These are phyloP conservation scores for Aspergillus hortae DNA, from an alignment of 2,329 filamentous ascomycete species.

Conservation along the genomic window DNA sequence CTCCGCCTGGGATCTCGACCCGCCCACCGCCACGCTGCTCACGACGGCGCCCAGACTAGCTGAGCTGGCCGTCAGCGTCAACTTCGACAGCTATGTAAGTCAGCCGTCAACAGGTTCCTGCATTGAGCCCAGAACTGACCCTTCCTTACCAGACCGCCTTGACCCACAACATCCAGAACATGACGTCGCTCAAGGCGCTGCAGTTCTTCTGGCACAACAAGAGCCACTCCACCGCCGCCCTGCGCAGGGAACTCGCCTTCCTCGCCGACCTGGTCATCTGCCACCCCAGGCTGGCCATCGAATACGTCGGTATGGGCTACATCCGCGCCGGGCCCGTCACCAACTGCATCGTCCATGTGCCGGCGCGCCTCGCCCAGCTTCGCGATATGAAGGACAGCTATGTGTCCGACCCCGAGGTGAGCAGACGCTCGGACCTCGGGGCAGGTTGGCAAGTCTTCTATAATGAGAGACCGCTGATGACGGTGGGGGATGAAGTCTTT, in stretches of 20 bases:
- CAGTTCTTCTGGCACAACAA: slow-evolving; percentile 17
- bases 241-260: slow-evolving; percentile 12
- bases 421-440: not conserved
- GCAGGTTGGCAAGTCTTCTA: too few species aligned
- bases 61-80: not conserved
- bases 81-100: not conserved
- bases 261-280: slow-evolving; percentile 19
- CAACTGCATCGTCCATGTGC: slow-evolving; percentile 1
- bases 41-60: not conserved
- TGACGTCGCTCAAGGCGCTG: slow-evolving; percentile 19
- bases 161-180: slow-evolving; percentile 11
- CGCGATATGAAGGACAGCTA: not conserved
- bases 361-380: not conserved
- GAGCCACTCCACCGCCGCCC: not conserved
- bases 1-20: slow-evolving; percentile 50
- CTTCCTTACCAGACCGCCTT: not conserved
- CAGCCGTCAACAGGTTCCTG: not conserved
- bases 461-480: too few species aligned
- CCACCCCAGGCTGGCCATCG: slow-evolving; percentile 12
- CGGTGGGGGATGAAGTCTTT: too few species aligned
- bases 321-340: slow-evolving; percentile 4
- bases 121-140: not conserved
- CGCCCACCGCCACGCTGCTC: slow-evolving; percentile 12
- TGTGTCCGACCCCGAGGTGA: not conserved
- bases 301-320: slow-evolving; percentile 22